Evolutionary conservation across 768 basidiomycete species (phyloP), one percentile per base, ranked within the genome.

Genomic region (Boletus speciosus): DNA sequence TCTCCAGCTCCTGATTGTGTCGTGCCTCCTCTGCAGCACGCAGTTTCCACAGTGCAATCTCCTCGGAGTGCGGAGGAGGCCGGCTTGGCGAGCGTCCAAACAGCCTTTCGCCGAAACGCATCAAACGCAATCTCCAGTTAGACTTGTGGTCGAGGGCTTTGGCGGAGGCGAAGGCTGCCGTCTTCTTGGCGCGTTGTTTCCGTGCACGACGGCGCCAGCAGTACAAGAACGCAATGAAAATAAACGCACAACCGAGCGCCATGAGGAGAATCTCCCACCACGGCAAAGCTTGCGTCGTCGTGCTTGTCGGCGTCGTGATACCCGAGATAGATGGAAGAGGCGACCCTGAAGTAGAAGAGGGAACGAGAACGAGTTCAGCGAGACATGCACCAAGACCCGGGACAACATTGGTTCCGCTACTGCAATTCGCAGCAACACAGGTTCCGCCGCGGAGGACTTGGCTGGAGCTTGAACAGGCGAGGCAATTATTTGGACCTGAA

Each of bases 181-280:
- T 92, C 37, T 73, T 74, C 65, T 88, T 78, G 16, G 81, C 83
- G 32, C 89, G 82, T 62, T 80, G 78, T 66, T 84, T 85, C 66
- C 82, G 82, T 38, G 83, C 83, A 47, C 80, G 82, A 16, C 86
- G 78, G 23, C 90, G 82, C 82, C 85, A 91, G 59, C 77, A 78
- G 74, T 82, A 78, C 55, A 92, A 64, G 56, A 90, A 68, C 43
- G 81, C 67, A 39, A 90, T 52, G 66, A 90, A 84, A 70, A 92
- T 84, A 70, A 92, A 88, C 15, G 85, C 84, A 64, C 86, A 87
- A 10, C 90, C 88, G 36, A 91, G 80, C 0, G 84, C 76, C 87
- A 92, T 92, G 51, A 92, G 79, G 52, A 92, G 74, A 60, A 92
- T 90, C 72, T 93, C 78, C 89, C 90, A 92, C 90, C 90, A 92